A percentile compares a stretch with the other conserved stretches of the same genome.
Conservation (phyloP, 495 filamentous ascomycete genomes). For the Penicillium odoratum region DNA sequence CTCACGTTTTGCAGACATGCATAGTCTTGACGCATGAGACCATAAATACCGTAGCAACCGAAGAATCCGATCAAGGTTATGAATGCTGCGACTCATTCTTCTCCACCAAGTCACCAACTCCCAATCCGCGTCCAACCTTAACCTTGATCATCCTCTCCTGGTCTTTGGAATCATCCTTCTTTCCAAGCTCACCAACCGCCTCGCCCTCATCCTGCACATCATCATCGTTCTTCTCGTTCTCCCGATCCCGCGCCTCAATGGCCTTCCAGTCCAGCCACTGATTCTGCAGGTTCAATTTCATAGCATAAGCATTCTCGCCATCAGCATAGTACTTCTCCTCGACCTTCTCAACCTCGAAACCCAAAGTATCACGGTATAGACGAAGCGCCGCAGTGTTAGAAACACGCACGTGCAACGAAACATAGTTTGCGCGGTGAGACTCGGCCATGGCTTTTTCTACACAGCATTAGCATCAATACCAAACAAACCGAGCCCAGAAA, state of each 20-base stretch:
- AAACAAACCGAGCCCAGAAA: neutral
- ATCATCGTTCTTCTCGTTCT: constrained; percentile 41
- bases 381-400: constrained; percentile 87
- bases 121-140: constrained; percentile 76
- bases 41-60: neutral
- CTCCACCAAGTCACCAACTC: constrained; percentile 85
- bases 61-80: constrained; percentile 6
- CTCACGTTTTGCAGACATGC: neutral
- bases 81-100: constrained; percentile 56
- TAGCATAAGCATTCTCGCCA: constrained; percentile 93
- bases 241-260: constrained; percentile 42
- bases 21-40: neutral
- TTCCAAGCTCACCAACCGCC: constrained; percentile 52
- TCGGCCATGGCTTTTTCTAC: constrained; percentile 95
- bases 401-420: constrained; percentile 92
- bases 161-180: constrained; percentile 48
- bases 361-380: constrained; percentile 89
- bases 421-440: constrained; percentile 85
- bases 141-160: constrained; percentile 60
- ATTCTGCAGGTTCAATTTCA: constrained; percentile 78
- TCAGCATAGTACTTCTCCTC: constrained; percentile 97
- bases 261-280: constrained; percentile 53
- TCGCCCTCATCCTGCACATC: constrained; percentile 39
- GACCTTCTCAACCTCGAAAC: constrained; percentile 86
- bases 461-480: neutral